A percentile compares a stretch with the other conserved stretches of the same genome.
These are phyloP conservation scores for Trichophyton simii DNA, from an alignment of 2,329 filamentous ascomycete species.

Conservation along the genomic window DNA sequence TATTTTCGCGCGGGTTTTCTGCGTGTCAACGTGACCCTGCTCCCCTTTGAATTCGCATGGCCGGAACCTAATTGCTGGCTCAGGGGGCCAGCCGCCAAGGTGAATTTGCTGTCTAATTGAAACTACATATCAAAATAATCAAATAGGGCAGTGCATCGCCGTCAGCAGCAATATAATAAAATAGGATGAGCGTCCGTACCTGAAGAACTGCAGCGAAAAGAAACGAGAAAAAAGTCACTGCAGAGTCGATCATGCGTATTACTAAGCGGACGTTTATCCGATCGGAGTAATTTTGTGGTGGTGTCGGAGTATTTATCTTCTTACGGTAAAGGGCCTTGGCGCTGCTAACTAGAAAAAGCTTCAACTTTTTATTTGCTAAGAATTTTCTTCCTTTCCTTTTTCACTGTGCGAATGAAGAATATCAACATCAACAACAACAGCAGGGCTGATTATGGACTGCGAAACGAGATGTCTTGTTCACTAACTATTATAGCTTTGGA, in stretches of 20 bases:
- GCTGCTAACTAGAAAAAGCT: not conserved
- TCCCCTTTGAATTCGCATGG: not conserved
- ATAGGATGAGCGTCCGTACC: too few species aligned
- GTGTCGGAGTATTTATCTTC: not conserved
- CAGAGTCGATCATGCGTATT: not conserved
- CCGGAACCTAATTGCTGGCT: not conserved
- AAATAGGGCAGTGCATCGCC: not conserved
- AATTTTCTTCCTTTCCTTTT: not conserved
- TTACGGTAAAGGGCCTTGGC: not conserved
- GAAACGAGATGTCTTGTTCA: not conserved
- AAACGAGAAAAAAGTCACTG: not conserved
- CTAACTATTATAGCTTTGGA: not conserved
- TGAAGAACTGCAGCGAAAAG: not conserved
- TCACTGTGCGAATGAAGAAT: not conserved
- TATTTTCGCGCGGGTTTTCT: conserved; percentile 1
- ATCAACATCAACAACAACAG: not conserved
- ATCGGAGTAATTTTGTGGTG: not conserved
- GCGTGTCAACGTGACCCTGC: not conserved
- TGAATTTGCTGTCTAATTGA: not conserved
- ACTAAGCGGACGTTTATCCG: not conserved
- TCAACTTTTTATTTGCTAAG: not conserved
- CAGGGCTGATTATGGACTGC: not conserved
- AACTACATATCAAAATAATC: not conserved
- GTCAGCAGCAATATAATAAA: too few species aligned
- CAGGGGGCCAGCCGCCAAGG: not conserved